Base-by-base conservation (phyloP, 345 rosid species). In the Aethionema arabicum region DNA sequence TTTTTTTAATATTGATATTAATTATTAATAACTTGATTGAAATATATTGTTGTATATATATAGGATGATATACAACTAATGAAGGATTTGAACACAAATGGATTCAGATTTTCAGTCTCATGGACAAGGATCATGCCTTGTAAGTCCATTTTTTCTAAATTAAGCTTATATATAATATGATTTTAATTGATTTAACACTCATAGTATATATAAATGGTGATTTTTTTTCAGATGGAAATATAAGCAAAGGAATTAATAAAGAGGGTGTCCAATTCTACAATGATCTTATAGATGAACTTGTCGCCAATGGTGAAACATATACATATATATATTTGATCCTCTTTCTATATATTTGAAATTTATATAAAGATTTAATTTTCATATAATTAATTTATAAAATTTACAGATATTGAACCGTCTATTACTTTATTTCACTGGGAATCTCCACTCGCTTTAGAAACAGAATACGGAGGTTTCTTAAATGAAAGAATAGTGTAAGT, bases 231-330 rank as follows among this genome's bases (percentile, higher is more conserved):
- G 82, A 62, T 55, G 84, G 82, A 27, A 72, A 32, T 31, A 7
- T 47, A 30, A n/a, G 71, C 6, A 41, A 45, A 10, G 81, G 83
- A 21, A 50, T 75, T 27, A 80, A 77, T 65, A 38, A 41, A 12
- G 21, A 14, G 1, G 82, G 84, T 2, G 58, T 77, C 50, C 15
- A 69, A 39, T 77, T 72, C 66, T 80, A 80, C 74, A 64, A 67
- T 29, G 70, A 72, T 48, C 74, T 69, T 40, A 80, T 77, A 14
- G 7, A 80, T 35, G 73, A 61, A 59, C 82, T 80, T 37, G 13
- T 60, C 27, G 62, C 32, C 15, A 66, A 77, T 46, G 80, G 83
- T 76, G 4, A 40, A 37, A 29, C 38, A 63, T 45, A 15, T 60
- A 10, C 45, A 12, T 40, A 40, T 32, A 52, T 42, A 35, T 30